phyloP scores from a whole-genome alignment of 495 filamentous ascomycete species.

The Lophiotrema nucula region DNA sequence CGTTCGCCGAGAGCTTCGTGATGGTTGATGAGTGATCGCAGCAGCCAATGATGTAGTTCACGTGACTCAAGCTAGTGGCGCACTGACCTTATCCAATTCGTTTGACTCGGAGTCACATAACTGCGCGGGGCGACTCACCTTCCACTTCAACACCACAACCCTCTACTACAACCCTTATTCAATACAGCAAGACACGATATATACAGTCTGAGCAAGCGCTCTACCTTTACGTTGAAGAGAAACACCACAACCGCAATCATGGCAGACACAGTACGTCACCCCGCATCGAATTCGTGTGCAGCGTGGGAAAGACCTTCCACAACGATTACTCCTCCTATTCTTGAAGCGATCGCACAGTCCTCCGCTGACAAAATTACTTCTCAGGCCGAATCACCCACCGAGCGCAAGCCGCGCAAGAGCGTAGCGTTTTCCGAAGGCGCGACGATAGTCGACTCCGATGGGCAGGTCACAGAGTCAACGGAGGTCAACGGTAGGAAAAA shows the following conservation, averaged over 20 bases:
- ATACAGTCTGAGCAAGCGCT: no score
- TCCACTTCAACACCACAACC: no score
- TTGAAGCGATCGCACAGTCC: background rate
- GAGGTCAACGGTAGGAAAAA: constrained; percentile 58
- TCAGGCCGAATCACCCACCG: constrained; percentile 35
- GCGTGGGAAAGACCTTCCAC: background rate
- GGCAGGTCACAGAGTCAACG: constrained; percentile 67
- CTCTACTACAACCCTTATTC: no score
- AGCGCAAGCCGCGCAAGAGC: constrained; percentile 74
- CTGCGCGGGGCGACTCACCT: no score
- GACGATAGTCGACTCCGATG: constrained; percentile 80
- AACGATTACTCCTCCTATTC: background rate
- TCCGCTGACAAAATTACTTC: background rate
- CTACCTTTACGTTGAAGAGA: no score
- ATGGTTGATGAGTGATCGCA: no score
- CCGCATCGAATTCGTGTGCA: background rate
- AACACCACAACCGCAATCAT: constrained; percentile 42
- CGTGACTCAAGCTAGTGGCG: no score
- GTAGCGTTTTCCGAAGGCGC: constrained; percentile 85
- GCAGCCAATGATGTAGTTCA: no score
- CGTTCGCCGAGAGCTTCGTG: no score
- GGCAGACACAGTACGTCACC: constrained; percentile 54
- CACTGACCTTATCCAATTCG: no score
- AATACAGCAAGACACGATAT: no score
- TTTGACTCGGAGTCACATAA: no score